phyloP scores from a whole-genome alignment of 2,329 filamentous ascomycete species.

The Botrytis squamosa region DNA sequence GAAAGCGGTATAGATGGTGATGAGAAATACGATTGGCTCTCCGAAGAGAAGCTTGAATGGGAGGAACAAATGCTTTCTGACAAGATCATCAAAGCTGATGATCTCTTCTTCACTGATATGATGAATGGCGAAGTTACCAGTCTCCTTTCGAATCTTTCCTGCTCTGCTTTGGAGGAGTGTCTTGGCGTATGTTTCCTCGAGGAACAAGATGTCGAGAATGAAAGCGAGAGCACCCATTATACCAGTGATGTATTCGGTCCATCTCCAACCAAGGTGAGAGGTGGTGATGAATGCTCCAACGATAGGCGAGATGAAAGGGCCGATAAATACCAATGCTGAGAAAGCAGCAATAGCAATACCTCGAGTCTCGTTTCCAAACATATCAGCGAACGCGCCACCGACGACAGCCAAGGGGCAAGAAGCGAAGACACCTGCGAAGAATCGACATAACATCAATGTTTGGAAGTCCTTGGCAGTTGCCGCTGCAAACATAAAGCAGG shows the following conservation, averaged over 20 bases:
- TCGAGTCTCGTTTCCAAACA: slow-evolving; percentile 58
- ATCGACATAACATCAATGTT: slow-evolving; percentile 54
- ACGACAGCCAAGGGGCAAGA: slow-evolving; percentile 50
- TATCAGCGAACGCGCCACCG: slow-evolving; percentile 60
- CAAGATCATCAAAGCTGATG: slow-evolving; percentile 40
- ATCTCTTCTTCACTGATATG: slow-evolving; percentile 42
- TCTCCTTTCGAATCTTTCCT: slow-evolving; percentile 44
- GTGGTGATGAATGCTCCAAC: slow-evolving; percentile 42
- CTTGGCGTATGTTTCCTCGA: slow-evolving; percentile 52
- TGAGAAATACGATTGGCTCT: slow-evolving; percentile 62
- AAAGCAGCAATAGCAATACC: slow-evolving; percentile 67
- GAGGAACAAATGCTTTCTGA: slow-evolving; percentile 29
- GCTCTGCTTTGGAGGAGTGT: slow-evolving; percentile 50
- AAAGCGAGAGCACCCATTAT: slow-evolving; percentile 47
- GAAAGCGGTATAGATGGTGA: slow-evolving; percentile 50
- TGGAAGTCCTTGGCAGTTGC: slow-evolving; percentile 53
- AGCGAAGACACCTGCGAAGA: slow-evolving; percentile 51
- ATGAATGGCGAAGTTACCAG: slow-evolving; percentile 39
- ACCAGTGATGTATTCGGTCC: slow-evolving; percentile 55
- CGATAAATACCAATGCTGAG: slow-evolving; percentile 44
- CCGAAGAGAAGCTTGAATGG: slow-evolving; percentile 55
- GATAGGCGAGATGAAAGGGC: slow-evolving; percentile 40
- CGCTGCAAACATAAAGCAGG: slow-evolving; percentile 54
- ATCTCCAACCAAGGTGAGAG: slow-evolving; percentile 54
- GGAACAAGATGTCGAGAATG: slow-evolving; percentile 43